Base-by-base conservation (phyloP, 2,329 filamentous ascomycete genomes). In the Blastomyces emzantsi region DNA sequence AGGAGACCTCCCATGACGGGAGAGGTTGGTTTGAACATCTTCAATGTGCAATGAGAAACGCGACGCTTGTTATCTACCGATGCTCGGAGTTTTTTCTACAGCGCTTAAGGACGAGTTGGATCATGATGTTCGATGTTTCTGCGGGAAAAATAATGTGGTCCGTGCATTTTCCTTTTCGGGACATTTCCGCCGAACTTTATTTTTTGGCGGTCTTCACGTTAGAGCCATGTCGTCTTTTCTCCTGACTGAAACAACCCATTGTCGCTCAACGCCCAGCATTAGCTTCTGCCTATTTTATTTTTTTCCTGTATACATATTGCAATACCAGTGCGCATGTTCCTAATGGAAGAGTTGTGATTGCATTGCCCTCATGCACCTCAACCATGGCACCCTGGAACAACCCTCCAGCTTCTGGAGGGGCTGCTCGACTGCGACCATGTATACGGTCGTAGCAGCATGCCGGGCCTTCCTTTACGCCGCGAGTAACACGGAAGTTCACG, bases 11-110 rank as follows among this genome's bases (percentile, higher is more conserved):
- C 85, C 63, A 86, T 87, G 30, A 96, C 81, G 64, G 89, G 81
- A 68, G 86, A 89, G 55, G 90, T 92, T 70, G 89, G 82, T 79
- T 88, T 89, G 80, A 96, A 93, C 92, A 96, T 96, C 67, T 70
- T 83, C 69, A 73, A 62, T 58, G 59, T 64, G 62, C 65, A 64
- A 58, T 52, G 64, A 51, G 66, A 61, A 65, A 9, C 28, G 25
- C 36, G 43, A 51, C 28, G 19, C 58, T 36, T 28, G 43, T 11
- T 51, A 15, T 60, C 25, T 33, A 8, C n/a, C 19, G 30, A 19
- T 60, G 19, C 5, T 49, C 3, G 22, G 19, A 36, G 11, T 56
- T 56, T 15, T 2, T 13, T 19, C n/a, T 4, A 17, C 9, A 28
- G 11, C 2, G 15, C 22, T 30, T 4, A 28, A 28, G 17, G 6